Base-by-base conservation (phyloP, 2,329 filamentous ascomycete genomes). In the Alternaria metachromatica region DNA sequence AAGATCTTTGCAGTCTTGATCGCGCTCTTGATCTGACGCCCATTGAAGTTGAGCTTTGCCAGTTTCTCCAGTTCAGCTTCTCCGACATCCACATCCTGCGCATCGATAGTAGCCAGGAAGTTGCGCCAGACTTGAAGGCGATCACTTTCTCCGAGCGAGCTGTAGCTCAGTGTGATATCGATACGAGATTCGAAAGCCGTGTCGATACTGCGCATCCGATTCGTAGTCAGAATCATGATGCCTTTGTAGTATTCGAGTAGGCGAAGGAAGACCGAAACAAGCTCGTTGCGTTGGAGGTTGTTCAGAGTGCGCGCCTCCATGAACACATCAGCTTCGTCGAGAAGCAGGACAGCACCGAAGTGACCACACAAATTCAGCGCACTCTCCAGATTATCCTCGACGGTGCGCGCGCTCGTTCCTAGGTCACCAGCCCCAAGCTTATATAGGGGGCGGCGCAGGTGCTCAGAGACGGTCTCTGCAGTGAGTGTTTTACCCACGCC, bases 301-400 rank as follows among this genome's bases (percentile, higher is more conserved):
- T 54, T 61, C 13, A 48, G 13, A 9, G 53, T 67, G 2, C 87
- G 83, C 50, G 82, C 75, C 75, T 87, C 85, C 11, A 89, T 82
- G 75, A 87, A 89, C 12, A 88, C 85, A 60, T 89, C 70, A n/a
- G 68, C 68, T 28, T 71, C 70, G 48, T 72, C 68, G 25, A 72
- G 55, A 3, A 71, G 62, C 15, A 55, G 33, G 23, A 55, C 23
- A 11, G 51, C 51, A 25, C 21, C 51, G 30, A 37, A 43, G 10
- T 51, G 49, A 4, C 28, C 18, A 21, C 49, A 51, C 49, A 69
- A 53, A n/a, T 63, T 43, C 4, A 69, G 55, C 1, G 64, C 63
- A 2, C 45, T 58, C 7, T 68, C 59, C 2, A 69, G 55, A 15
- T 60, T 63, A n/a, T 56, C 48, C 46, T 72, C 69, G 10, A 70